These are phyloP conservation scores for Myochromella boudieri DNA, from an alignment of 768 basidiomycete genomes.

Conservation along the genomic window DNA sequence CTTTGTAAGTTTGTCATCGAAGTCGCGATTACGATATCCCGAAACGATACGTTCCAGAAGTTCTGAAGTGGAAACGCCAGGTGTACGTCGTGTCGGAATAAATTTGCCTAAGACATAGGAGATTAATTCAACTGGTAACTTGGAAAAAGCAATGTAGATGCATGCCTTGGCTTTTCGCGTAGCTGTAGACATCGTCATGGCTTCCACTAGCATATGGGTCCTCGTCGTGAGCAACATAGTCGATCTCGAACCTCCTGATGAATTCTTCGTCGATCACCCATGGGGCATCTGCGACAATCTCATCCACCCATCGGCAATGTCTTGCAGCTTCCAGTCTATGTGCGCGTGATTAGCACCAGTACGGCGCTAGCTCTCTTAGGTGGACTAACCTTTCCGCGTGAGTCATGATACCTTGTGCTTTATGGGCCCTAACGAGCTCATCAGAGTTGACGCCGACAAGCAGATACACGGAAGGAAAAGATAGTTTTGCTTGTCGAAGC, in stretches of 20 bases:
- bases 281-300: constrained; percentile 87
- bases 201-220: constrained; percentile 81
- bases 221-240: constrained; percentile 98
- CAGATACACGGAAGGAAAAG: constrained; percentile 88
- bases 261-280: constrained; percentile 88
- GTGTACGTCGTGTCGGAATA: constrained; percentile 92
- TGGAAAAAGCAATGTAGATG: constrained; percentile 1
- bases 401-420: constrained; percentile 84
- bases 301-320: constrained; percentile 97
- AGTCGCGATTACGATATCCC: constrained; percentile 80
- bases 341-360: neutral
- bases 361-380: neutral
- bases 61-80: constrained; percentile 91
- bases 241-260: constrained; percentile 82
- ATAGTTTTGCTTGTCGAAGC: constrained; percentile 93
- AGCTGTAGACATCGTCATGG: constrained; percentile 82
- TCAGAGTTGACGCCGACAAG: constrained; percentile 94
- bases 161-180: constrained; percentile 78
- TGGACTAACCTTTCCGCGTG: constrained; percentile 57
- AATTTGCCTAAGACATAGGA: constrained; percentile 69
- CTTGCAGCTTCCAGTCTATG: constrained; percentile 80
- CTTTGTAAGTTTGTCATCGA: constrained; percentile 87
- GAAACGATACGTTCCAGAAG: constrained; percentile 90
- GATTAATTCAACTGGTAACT: no score
- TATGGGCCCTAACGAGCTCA: constrained; percentile 75